Evolutionary conservation across 768 basidiomycete species (phyloP), one percentile per base, ranked within the genome.

Genomic region (Lanmaoa rubissima): DNA sequence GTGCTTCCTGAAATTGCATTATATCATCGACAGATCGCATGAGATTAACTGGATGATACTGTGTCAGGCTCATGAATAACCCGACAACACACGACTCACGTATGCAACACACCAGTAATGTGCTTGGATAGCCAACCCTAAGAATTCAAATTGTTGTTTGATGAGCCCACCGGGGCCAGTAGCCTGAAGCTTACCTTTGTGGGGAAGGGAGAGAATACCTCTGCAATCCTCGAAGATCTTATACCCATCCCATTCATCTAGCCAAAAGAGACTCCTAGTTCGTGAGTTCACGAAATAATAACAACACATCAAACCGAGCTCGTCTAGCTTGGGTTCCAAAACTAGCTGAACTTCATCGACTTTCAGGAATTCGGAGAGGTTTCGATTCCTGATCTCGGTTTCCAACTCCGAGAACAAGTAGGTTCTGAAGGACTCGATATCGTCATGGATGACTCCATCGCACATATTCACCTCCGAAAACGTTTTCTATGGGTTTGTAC

Each of bases 391-490:
- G 14, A 69, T 53, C 46, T 68, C 63, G 0, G 10, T 24, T 2
- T 61, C 35, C 26, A 79, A 38, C 50, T 59, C 54, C 2, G 53
- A 52, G 24, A 64, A 51, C 32, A 73, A 48, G 35, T 48, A 61
- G 0, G 4, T 10, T 35, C 63, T 71, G 47, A 75, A 79, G 12
- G 65, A 64, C 7, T 73, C 69, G 4, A 84, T 69, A 31, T 77
- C 75, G 0, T 43, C 36, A 7, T 65, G 59, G 7, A 76, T 67
- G 0, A 60, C 66, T 0, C 41, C 13, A 19, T 85, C 73, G 34
- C 74, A 78, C 16, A 86, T 69, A 56, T 86, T 66, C 32, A 77
- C 77, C 56, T 87, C 85, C 0, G 85, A 84, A 36, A 79, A 80
- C 0, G 82, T 74, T 48, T 74, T 76, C 81, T 84, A 55, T 73